Evolutionary conservation across 306 rosid genomes (phyloP).

Genomic region (Vigna reflexopilosa): DNA sequence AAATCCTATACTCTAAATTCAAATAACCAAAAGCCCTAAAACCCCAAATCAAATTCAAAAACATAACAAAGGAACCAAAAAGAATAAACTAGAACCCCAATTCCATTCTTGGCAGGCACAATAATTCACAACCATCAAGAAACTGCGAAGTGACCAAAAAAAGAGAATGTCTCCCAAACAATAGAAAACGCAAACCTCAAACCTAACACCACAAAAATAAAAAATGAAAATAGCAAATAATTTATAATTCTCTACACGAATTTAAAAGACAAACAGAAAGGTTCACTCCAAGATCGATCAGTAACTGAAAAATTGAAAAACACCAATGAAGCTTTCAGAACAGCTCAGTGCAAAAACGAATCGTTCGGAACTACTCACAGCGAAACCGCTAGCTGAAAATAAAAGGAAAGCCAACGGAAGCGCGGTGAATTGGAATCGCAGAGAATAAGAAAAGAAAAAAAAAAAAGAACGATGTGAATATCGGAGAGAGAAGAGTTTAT

Average conservation of each 20-base stretch:
- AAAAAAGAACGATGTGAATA: no score
- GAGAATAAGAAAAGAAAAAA: not conserved
- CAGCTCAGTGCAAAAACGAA: not conserved
- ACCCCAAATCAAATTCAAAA: not conserved
- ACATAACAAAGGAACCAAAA: not conserved
- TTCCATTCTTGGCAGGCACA: not conserved
- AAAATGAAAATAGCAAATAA: constrained; percentile 16
- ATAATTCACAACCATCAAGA: not conserved
- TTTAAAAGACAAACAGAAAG: not conserved
- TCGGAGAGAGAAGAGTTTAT: not conserved
- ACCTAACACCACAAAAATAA: constrained; percentile 19
- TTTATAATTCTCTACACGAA: not conserved
- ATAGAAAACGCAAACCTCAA: not conserved
- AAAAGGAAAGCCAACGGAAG: constrained; percentile 31
- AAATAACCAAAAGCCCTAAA: not conserved
- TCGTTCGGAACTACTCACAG: constrained; percentile 58
- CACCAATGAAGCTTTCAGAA: not conserved
- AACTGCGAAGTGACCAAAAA: not conserved
- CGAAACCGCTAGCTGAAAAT: constrained; percentile 51
- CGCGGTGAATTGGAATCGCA: constrained; percentile 7
- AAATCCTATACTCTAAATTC: not conserved
- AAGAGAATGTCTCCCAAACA: not conserved
- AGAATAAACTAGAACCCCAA: not conserved
- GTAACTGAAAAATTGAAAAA: not conserved
- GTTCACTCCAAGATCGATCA: constrained; percentile 55